Percentiles rank a stretch among this genome's conserved stretches.
phyloP scores from a whole-genome alignment of 495 filamentous ascomycete species.

The Podospora didyma region DNA sequence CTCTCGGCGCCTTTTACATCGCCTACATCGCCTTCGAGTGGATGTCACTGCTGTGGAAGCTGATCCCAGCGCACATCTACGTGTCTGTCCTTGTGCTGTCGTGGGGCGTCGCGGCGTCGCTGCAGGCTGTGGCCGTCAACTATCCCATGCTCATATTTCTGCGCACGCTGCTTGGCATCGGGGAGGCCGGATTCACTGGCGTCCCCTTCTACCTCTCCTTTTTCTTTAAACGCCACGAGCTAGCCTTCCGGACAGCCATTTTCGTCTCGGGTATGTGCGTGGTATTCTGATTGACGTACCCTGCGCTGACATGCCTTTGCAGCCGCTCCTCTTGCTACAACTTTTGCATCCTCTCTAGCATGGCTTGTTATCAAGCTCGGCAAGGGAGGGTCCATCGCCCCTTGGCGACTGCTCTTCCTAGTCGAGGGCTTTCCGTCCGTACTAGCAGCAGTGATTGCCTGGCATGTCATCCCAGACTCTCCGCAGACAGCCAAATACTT shows the following conservation, averaged over 20 bases:
- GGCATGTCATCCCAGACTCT: constrained; percentile 67
- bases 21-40: constrained; percentile 66
- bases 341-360: constrained; percentile 78
- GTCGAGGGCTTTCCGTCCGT: constrained; percentile 81
- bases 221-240: constrained; percentile 79
- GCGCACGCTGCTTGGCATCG: constrained; percentile 64
- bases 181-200: constrained; percentile 73
- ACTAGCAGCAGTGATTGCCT: constrained; percentile 63
- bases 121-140: constrained; percentile 65
- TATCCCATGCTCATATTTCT: constrained; percentile 68
- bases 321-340: constrained; percentile 77
- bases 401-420: constrained; percentile 81
- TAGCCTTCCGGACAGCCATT: constrained; percentile 76
- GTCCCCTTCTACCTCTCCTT: constrained; percentile 78
- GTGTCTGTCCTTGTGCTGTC: constrained; percentile 60
- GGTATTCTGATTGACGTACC: constrained; percentile 32
- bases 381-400: constrained; percentile 56
- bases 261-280: constrained; percentile 63
- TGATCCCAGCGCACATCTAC: constrained; percentile 60
- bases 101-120: constrained; percentile 66
- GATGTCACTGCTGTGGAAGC: constrained; percentile 69
- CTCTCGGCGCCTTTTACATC: constrained; percentile 75
- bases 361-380: constrained; percentile 71
- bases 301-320: neutral
- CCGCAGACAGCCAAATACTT: constrained; percentile 68